Percentiles rank a stretch among this genome's conserved stretches.
Evolutionary conservation across 768 basidiomycete genomes (phyloP).

Genomic region (Wakefieldia striispora): DNA sequence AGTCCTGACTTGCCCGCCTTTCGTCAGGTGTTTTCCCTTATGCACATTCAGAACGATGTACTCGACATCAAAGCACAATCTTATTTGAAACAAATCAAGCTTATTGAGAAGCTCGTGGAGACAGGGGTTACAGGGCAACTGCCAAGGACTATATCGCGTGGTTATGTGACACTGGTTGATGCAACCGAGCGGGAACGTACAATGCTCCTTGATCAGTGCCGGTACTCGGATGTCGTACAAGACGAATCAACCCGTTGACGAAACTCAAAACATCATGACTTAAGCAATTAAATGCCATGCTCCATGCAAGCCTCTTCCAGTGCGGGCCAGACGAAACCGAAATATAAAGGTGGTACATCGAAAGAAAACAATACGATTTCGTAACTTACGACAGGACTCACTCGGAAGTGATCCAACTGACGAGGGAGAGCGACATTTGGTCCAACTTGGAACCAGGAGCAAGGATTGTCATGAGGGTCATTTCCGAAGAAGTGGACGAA

Average conservation of each 20-base stretch:
- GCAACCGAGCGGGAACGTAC: neutral
- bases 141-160: neutral
- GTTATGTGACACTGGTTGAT: neutral
- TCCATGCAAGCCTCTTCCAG: neutral
- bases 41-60: neutral
- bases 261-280: neutral
- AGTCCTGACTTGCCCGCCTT: neutral
- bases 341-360: constrained; percentile 3
- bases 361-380: constrained; percentile 3
- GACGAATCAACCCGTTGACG: neutral
- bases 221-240: neutral
- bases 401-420: neutral
- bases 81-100: neutral
- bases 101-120: neutral
- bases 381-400: neutral
- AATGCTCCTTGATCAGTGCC: constrained; percentile 6
- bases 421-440: neutral
- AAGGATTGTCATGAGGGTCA: constrained; percentile 2
- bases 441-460: neutral
- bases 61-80: neutral
- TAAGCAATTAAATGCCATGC: constrained; percentile 5
- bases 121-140: neutral
- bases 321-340: constrained; percentile 1
- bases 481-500: neutral
- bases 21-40: neutral